Evolutionary conservation across 2,329 filamentous ascomycete species (phyloP), one percentile per base, ranked within the genome.

Genomic region (Coniella vitis): DNA sequence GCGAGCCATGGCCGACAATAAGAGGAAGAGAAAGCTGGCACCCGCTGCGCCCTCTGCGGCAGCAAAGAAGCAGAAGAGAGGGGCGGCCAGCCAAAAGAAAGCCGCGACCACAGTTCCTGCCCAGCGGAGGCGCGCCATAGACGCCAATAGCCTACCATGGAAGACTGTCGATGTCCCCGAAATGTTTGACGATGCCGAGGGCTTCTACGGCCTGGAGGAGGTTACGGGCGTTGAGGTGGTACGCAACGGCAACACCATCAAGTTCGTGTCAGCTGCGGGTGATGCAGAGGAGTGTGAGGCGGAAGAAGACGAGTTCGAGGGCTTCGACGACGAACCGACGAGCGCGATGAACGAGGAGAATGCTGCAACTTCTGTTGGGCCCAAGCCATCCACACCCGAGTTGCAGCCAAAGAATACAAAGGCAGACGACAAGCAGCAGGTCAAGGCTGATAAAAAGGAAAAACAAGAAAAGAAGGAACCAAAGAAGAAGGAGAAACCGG

Each of bases 181-280:
- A 61, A 82, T 86, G 61, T 74, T 90, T 58, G 83, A 91, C 39
- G 88, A 96, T 68, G 87, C 87, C n/a, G 90, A 94, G 55, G 93
- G 93, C 0, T 96, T 98, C 65, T 94, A 84, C 59, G 90, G 87
- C 0, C 70, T 98, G 2, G 90, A 98, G 60, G 90, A 97, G 60
- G 84, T 97, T 40, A 87, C 95, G 14, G 89, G 87, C 45, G 87
- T 98, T 1, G 87, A 95, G 25, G 75, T 98, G n/a, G 72, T 95
- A 37, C 79, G 76, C 54, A 74, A 84, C 25, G 81, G 81, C 7
- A 69, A 74, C 45, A 74, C 69, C 5, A 66, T 84, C 22, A 71
- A 76, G 59, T 84, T 84, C 65, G 69, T 83, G 57, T 16, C 45
- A 10, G 45, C 45, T 4, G 45, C 25, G 14, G 45, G 35, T 7